Evolutionary conservation across 2,329 filamentous ascomycete genomes (phyloP).

Genomic region (Fusarium sp.): DNA sequence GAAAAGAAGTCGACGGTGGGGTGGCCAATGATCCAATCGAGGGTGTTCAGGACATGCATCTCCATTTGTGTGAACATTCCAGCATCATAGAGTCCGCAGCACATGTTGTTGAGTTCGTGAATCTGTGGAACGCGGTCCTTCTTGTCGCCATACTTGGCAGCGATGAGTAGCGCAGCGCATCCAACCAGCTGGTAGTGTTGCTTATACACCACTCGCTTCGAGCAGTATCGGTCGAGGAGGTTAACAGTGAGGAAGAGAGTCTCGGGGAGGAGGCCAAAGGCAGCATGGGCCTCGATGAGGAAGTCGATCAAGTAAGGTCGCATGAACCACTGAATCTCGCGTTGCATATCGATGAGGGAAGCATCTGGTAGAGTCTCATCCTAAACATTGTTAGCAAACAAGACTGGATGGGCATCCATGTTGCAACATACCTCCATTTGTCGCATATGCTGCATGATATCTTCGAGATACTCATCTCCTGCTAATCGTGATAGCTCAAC

Average conservation of each 20-base stretch:
- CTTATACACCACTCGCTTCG: slow-evolving; percentile 97
- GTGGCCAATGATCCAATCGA: slow-evolving; percentile 96
- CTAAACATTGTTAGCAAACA: slow-evolving; percentile 52
- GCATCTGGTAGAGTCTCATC: slow-evolving; percentile 93
- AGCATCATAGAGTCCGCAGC: slow-evolving; percentile 96
- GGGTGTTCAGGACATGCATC: slow-evolving; percentile 97
- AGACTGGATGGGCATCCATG: background rate
- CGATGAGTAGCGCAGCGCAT: slow-evolving; percentile 94
- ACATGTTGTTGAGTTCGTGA: slow-evolving; percentile 98
- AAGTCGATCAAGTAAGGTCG: slow-evolving; percentile 98
- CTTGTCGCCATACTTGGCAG: slow-evolving; percentile 98
- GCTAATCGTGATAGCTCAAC: slow-evolving; percentile 88
- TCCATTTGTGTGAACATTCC: slow-evolving; percentile 99
- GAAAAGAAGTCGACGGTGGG: slow-evolving; percentile 96
- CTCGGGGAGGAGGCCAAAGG: slow-evolving; percentile 92
- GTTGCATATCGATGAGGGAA: slow-evolving; percentile 98
- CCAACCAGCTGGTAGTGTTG: slow-evolving; percentile 98
- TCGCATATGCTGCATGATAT: slow-evolving; percentile 93
- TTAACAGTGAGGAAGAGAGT: slow-evolving; percentile 97
- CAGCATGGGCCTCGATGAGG: slow-evolving; percentile 94
- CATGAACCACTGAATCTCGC: slow-evolving; percentile 99
- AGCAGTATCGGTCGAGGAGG: slow-evolving; percentile 97
- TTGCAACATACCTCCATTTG: slow-evolving; percentile 81
- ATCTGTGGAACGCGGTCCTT: slow-evolving; percentile 99
- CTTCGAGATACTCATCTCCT: slow-evolving; percentile 91